phyloP scores from a whole-genome alignment of 2,329 filamentous ascomycete genomes.

The Cercospora sp. region DNA sequence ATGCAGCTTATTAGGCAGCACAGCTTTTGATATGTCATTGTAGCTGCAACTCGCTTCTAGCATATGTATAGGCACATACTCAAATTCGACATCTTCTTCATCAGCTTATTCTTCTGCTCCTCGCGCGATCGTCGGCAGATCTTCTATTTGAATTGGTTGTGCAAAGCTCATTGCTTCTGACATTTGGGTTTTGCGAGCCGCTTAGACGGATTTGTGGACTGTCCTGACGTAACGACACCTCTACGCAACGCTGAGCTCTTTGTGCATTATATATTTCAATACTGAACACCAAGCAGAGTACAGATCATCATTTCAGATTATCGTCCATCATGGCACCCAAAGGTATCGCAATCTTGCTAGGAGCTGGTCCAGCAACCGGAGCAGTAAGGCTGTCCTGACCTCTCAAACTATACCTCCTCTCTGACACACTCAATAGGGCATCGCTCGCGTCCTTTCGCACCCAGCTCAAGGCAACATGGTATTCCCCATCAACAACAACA shows the following conservation, averaged over 20 bases:
- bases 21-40: not conserved
- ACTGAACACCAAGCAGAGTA: not conserved
- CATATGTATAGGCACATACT: slow-evolving; percentile 7
- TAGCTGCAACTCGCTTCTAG: not conserved
- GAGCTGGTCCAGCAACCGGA: slow-evolving; percentile 49
- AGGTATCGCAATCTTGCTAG: slow-evolving; percentile 54
- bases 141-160: not conserved
- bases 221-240: not conserved
- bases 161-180: not conserved
- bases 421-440: slow-evolving; percentile 41
- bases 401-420: not conserved
- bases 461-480: slow-evolving; percentile 53
- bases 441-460: slow-evolving; percentile 55
- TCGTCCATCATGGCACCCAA: slow-evolving; percentile 45
- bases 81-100: not conserved
- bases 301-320: not conserved
- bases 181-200: not conserved
- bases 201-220: not conserved
- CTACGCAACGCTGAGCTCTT: not conserved
- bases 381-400: slow-evolving; percentile 1
- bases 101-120: not conserved
- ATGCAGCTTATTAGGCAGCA: not conserved
- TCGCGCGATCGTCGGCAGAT: not conserved
- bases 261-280: not conserved
- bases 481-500: too few relatives aligned